Percentiles rank a stretch among this genome's conserved stretches.
Evolutionary conservation across 2,329 filamentous ascomycete species (phyloP).

Genomic region (Lecanosticta acicola): DNA sequence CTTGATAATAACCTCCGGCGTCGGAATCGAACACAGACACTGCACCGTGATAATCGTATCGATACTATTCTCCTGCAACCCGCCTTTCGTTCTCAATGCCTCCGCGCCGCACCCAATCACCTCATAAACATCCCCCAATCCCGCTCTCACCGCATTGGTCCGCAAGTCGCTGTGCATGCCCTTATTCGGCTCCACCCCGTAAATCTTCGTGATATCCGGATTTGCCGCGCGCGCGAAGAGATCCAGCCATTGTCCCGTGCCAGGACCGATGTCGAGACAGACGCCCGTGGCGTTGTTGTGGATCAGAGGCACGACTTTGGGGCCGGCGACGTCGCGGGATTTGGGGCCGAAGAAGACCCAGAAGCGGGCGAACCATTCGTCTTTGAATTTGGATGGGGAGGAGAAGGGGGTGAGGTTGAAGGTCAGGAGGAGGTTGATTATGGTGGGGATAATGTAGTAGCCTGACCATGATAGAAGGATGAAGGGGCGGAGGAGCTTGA

Average conservation of each 20-base stretch:
- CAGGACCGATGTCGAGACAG: slow-evolving; percentile 59
- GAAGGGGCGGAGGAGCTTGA: slow-evolving; percentile 31
- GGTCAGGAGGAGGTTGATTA: slow-evolving; percentile 37
- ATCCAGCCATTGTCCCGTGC: slow-evolving; percentile 56
- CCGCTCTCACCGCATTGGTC: slow-evolving; percentile 45
- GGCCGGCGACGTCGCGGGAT: slow-evolving; percentile 41
- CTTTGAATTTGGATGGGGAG: slow-evolving; percentile 31
- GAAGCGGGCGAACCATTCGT: slow-evolving; percentile 56
- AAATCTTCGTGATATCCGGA: slow-evolving; percentile 41
- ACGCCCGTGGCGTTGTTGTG: slow-evolving; percentile 46
- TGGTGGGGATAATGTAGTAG: slow-evolving; percentile 49
- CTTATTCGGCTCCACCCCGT: slow-evolving; percentile 60
- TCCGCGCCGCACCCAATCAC: slow-evolving; percentile 60
- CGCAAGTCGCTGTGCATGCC: slow-evolving; percentile 48
- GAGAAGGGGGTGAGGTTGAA: slow-evolving; percentile 25
- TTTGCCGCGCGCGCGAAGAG: slow-evolving; percentile 40
- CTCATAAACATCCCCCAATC: slow-evolving; percentile 54
- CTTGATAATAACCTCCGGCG: slow-evolving; percentile 51
- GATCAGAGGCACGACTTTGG: slow-evolving; percentile 50
- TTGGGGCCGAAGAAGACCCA: slow-evolving; percentile 53
- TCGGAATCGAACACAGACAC: slow-evolving; percentile 60
- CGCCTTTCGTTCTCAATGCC: slow-evolving; percentile 43
- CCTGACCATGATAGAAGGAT: slow-evolving; percentile 48
- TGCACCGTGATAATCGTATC: slow-evolving; percentile 57
- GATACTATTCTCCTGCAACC: slow-evolving; percentile 48